Evolutionary conservation across 352 stramenopile species (phyloP).

Genomic region (Phytophthora cajani): DNA sequence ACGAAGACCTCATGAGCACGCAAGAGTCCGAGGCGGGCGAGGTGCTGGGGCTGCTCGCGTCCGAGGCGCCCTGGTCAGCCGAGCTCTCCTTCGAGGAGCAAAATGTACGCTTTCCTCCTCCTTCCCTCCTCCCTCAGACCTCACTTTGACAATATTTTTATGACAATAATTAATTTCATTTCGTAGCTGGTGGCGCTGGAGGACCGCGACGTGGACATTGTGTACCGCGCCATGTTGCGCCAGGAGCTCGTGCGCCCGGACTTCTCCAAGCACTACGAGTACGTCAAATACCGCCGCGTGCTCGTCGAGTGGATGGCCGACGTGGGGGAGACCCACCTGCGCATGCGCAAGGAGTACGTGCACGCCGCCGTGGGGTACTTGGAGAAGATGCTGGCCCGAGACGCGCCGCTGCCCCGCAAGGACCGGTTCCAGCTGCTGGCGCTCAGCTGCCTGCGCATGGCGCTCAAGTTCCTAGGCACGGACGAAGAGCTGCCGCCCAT

Average conservation of each 20-base stretch:
- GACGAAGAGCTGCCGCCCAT: conserved; percentile 85
- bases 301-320: conserved; percentile 89
- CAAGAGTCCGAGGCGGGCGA: conserved; percentile 41
- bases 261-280: conserved; percentile 79
- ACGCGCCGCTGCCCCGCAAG: conserved; percentile 59
- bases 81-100: conserved; percentile 54
- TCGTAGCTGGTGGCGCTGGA: conserved; percentile 70
- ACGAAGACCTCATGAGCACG: conserved; percentile 56
- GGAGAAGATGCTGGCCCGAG: conserved; percentile 68
- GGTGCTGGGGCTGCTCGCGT: conserved; percentile 18
- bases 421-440: conserved; percentile 85
- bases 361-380: conserved; percentile 84
- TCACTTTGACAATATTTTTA: background rate
- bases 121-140: background rate
- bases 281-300: conserved; percentile 84
- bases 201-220: conserved; percentile 75
- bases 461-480: conserved; percentile 80
- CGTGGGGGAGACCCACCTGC: conserved; percentile 80
- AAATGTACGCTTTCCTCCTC: conserved; percentile 25
- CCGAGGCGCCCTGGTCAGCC: conserved; percentile 26
- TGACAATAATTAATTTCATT: conserved; percentile 14
- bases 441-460: conserved; percentile 81
- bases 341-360: conserved; percentile 83
- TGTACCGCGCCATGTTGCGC: conserved; percentile 79
- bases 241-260: conserved; percentile 75